Evolutionary conservation across 129 eudicot genomes (phyloP), one percentile per base, ranked within the genome.

Genomic region (Flaveria trinervia): DNA sequence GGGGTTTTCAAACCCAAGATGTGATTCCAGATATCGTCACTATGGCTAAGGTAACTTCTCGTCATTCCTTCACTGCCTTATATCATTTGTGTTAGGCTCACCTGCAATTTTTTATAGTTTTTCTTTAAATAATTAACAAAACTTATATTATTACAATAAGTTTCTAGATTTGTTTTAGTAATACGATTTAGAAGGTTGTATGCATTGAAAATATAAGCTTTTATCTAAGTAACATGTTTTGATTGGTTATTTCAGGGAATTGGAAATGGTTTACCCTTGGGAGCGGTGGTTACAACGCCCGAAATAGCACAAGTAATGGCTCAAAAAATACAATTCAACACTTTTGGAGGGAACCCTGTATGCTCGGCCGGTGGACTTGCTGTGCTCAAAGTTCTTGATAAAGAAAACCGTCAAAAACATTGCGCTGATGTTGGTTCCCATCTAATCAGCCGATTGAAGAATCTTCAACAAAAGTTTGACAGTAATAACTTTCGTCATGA

Each of bases 341-440:
- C 99, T 44, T 94, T 91, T 85, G 99, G 97, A 65, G 99, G 99
- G 54, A 94, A 94, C 84, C 99, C 99, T 48, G 97, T 94, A 13
- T 94, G 99, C 81, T 94, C 99, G n/a, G 96, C 97, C 62, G 99
- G 97, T 73, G 98, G 98, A 60, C 96, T 82, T 74, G 97, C 96
- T 1, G 98, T 94, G 39, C 98, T 94, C 18, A 87, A 73, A 75
- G 98, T 94, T 68, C 84, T 94, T 55, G 98, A 91, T 52, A 89
- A 85, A 77, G 98, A 94, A 81, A 83, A 89, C 77, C 97, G 97
- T 39, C 98, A 91, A 80, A 65, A 79, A 74, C 98, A 91, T 80
- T 91, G 96, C 68, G 86, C 96, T 49, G 93, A 94, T 73, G 92
- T 94, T 59, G 99, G 99, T 16, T 89, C 92, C 61, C 97, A 91